These are phyloP conservation scores for Phaeophleospora eucalypticola DNA, from an alignment of 2,329 filamentous ascomycete species.

Conservation along the genomic window DNA sequence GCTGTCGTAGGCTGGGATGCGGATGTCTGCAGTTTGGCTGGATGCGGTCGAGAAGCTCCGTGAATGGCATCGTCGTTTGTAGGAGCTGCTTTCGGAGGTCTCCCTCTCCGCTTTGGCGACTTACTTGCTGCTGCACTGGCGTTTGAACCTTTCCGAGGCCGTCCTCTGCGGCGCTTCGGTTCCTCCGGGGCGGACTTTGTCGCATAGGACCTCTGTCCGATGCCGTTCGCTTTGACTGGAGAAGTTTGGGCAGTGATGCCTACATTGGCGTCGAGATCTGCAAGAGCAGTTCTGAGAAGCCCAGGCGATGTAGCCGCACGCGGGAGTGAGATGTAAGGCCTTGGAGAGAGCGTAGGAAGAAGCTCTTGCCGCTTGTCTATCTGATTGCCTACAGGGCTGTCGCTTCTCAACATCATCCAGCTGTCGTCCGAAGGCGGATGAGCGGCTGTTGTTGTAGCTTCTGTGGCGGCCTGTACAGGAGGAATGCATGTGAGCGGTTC, in stretches of 20 bases:
- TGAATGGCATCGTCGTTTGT: neutral
- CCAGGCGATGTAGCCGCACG: conserved; percentile 17
- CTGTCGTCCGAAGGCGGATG: conserved; percentile 8
- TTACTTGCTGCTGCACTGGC: neutral
- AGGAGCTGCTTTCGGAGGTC: conserved; percentile 10
- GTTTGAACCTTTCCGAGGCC: conserved; percentile 21
- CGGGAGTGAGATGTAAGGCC: no score
- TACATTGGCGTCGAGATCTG: conserved; percentile 25
- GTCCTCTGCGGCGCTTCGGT: conserved; percentile 18
- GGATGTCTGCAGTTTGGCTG: no score
- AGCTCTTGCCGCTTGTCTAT: neutral
- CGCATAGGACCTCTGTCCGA: conserved; percentile 3
- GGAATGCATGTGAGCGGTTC: no score
- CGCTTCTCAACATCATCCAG: conserved; percentile 15
- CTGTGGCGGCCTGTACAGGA: neutral
- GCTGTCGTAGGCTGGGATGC: conserved; percentile 18
- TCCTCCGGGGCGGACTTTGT: neutral
- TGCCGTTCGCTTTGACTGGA: conserved; percentile 5
- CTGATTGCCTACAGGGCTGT: conserved; percentile 6
- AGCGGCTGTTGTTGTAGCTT: neutral
- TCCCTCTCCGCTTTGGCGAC: conserved; percentile 14
- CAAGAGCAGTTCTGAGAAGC: conserved; percentile 20
- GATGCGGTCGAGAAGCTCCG: neutral
- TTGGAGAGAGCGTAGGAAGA: neutral
- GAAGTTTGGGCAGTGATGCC: conserved; percentile 9